Conservation (phyloP, 2,329 filamentous ascomycete species). For the Lasiodiplodia theobromae region DNA sequence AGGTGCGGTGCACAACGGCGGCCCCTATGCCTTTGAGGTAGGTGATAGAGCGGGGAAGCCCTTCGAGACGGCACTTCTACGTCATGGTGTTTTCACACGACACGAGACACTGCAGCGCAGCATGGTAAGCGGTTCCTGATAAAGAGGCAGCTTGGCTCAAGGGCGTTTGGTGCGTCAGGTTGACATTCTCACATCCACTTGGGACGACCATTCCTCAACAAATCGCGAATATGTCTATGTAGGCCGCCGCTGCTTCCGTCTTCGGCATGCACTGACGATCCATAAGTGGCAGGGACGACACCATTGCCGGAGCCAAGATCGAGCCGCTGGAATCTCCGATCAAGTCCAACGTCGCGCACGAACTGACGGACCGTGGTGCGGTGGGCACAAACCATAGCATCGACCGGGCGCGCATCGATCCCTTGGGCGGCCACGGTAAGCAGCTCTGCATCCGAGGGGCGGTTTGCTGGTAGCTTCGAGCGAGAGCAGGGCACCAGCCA, state of each 20-base stretch:
- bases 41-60: constrained; percentile 7
- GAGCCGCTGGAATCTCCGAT: constrained; percentile 34
- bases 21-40: constrained; percentile 3
- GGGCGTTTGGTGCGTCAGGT: neutral
- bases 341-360: constrained; percentile 33
- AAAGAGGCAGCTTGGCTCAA: neutral
- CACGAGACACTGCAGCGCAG: neutral
- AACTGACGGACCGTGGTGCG: constrained; percentile 31
- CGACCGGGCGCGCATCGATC: constrained; percentile 36
- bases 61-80: neutral
- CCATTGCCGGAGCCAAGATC: constrained; percentile 36
- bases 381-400: constrained; percentile 34
- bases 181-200: neutral
- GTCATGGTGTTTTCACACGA: constrained; percentile 16
- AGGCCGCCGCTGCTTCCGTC: constrained; percentile 6
- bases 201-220: neutral
- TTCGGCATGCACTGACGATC: constrained; percentile 10
- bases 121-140: neutral
- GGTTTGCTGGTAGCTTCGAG: neutral
- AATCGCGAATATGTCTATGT: constrained; percentile 9
- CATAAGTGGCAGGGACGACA: constrained; percentile 22
- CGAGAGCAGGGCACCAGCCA: constrained; percentile 9
- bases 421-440: constrained; percentile 34
- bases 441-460: neutral
- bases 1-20: neutral